These are phyloP conservation scores for Pugionium cornutum DNA, from an alignment of 345 rosid genomes.

Conservation along the genomic window DNA sequence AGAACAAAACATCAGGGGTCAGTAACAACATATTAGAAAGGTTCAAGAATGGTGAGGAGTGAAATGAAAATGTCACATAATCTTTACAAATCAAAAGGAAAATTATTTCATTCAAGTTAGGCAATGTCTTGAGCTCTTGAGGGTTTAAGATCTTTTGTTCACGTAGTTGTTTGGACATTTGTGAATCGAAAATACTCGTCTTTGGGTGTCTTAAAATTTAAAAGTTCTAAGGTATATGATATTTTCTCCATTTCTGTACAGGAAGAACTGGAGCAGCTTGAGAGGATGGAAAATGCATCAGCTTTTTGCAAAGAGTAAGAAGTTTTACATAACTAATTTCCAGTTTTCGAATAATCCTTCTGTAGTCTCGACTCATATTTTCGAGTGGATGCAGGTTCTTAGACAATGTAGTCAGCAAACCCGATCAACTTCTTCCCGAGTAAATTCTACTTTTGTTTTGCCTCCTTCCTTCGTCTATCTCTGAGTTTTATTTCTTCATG, in stretches of 20 bases:
- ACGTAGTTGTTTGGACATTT: conserved; percentile 5
- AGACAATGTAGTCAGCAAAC: conserved; percentile 52
- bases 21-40: conserved; percentile 1
- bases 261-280: conserved; percentile 83
- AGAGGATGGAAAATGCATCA: conserved; percentile 68
- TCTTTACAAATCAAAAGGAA: background rate
- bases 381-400: conserved; percentile 51
- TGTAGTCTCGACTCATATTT: conserved; percentile 6
- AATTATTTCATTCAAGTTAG: background rate
- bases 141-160: conserved; percentile 5
- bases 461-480: background rate
- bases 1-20: background rate
- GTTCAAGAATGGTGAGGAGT: conserved; percentile 5
- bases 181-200: background rate
- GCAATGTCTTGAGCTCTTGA: background rate
- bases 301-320: conserved; percentile 75
- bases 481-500: background rate
- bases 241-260: conserved; percentile 33
- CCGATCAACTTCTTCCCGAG: conserved; percentile 80
- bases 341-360: background rate
- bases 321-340: background rate
- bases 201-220: background rate
- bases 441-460: conserved; percentile 36
- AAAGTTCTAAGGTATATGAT: conserved; percentile 8
- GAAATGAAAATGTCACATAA: background rate